Conservation (phyloP, 75 land plant genomes). For the Isoetes taiwanensis region DNA sequence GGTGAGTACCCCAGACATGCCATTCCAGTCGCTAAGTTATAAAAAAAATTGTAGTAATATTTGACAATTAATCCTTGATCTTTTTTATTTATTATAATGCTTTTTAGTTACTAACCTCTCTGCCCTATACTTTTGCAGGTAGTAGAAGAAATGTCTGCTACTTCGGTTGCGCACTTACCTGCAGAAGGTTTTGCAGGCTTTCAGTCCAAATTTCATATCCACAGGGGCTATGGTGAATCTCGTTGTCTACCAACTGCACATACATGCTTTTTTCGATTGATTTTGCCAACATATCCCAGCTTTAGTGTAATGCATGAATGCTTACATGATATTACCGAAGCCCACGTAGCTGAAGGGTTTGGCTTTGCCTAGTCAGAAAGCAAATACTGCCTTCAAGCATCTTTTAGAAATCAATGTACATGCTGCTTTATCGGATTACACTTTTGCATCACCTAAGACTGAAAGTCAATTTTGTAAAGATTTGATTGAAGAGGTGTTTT, state of each 20-base stretch:
- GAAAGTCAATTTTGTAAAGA: too few species aligned
- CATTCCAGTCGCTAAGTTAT: too few species aligned
- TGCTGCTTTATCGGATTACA: too few species aligned
- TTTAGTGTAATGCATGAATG: slow-evolving; percentile 29
- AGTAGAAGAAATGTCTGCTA: slow-evolving; percentile 50
- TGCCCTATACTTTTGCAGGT: slow-evolving; percentile 58
- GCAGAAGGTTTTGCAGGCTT: slow-evolving; percentile 75
- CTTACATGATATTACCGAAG: slow-evolving; percentile 33
- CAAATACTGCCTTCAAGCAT: too few species aligned
- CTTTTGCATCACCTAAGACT: too few species aligned
- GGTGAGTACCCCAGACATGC: too few species aligned
- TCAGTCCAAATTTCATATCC: slow-evolving; percentile 60
- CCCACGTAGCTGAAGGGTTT: slow-evolving; percentile 42
- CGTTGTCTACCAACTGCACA: slow-evolving; percentile 75
- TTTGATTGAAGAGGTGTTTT: too few species aligned
- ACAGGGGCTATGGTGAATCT: slow-evolving; percentile 32
- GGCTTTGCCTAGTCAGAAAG: slow-evolving; percentile 32
- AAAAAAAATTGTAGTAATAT: too few species aligned
- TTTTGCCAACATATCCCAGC: slow-evolving; percentile 62
- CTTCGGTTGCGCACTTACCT: slow-evolving; percentile 70
- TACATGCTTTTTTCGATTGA: slow-evolving; percentile 78
- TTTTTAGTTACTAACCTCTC: too few species aligned
- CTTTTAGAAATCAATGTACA: too few species aligned
- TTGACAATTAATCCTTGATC: too few species aligned
- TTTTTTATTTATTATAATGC: too few species aligned